Evolutionary conservation across 2,329 filamentous ascomycete species (phyloP).

Genomic region (Alternaria sp.): DNA sequence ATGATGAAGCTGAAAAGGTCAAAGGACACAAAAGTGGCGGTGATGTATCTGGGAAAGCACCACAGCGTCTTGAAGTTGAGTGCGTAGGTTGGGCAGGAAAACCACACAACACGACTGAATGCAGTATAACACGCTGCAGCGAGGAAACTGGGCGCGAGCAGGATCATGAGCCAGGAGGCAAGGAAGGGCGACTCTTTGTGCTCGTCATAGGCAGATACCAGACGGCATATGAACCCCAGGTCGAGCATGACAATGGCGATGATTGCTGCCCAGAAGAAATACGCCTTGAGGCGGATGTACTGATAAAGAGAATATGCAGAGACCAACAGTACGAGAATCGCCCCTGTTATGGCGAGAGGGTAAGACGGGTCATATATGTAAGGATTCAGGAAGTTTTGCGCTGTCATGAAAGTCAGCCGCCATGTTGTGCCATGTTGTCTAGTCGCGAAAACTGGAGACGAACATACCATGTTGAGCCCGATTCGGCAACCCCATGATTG

Average conservation of each 20-base stretch:
- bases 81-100: slow-evolving; percentile 49
- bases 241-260: slow-evolving; percentile 55
- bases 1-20: slow-evolving; percentile 60
- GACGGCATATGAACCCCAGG: slow-evolving; percentile 63
- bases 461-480: slow-evolving; percentile 2
- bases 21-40: slow-evolving; percentile 59
- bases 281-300: slow-evolving; percentile 47
- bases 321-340: slow-evolving; percentile 53
- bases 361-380: slow-evolving; percentile 62
- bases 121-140: slow-evolving; percentile 62
- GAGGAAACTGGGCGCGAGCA: slow-evolving; percentile 60
- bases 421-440: not conserved
- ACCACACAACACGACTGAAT: slow-evolving; percentile 58
- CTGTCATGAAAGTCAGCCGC: slow-evolving; percentile 11
- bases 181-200: slow-evolving; percentile 47
- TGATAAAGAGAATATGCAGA: slow-evolving; percentile 44
- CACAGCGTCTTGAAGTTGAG: slow-evolving; percentile 55
- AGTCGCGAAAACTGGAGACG: not conserved
- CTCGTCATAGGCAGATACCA: slow-evolving; percentile 52
- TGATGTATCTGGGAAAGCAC: slow-evolving; percentile 56
- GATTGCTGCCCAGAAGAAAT: slow-evolving; percentile 49
- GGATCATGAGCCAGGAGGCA: slow-evolving; percentile 57
- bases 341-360: slow-evolving; percentile 55
- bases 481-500: slow-evolving; percentile 2
- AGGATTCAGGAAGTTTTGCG: slow-evolving; percentile 40